These are phyloP conservation scores for Dimocarpus longan DNA, from an alignment of 345 rosid species.

Conservation along the genomic window DNA sequence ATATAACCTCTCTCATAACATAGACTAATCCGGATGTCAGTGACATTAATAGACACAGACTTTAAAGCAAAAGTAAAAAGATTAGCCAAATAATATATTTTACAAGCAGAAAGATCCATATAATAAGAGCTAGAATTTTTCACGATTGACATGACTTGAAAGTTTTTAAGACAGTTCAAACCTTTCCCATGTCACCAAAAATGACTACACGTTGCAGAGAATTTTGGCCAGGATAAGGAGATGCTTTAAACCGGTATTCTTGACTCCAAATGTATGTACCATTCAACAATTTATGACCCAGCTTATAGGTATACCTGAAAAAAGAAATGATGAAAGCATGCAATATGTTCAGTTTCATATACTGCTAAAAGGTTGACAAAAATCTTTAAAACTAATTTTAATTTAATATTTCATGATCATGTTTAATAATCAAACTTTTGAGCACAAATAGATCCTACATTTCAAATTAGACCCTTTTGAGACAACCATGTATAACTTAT, in stretches of 20 bases:
- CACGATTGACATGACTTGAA: neutral
- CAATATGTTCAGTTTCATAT: neutral
- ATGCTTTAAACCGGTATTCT: conserved; percentile 60
- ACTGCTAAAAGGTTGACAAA: neutral
- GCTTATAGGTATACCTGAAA: conserved; percentile 58
- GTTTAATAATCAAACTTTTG: neutral
- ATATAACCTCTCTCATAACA: neutral
- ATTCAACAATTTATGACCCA: conserved; percentile 56
- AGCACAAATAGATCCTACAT: neutral
- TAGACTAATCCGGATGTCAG: neutral
- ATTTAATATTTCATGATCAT: neutral
- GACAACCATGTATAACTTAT: neutral
- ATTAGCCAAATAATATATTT: neutral
- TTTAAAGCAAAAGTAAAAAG: neutral
- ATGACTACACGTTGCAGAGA: conserved; percentile 66
- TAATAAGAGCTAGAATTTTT: neutral
- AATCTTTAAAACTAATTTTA: neutral
- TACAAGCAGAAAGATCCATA: neutral
- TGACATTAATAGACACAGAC: neutral
- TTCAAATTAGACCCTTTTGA: neutral
- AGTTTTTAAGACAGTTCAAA: conserved; percentile 27
- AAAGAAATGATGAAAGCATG: neutral
- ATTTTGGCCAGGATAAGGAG: conserved; percentile 74
- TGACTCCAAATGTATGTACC: conserved; percentile 61
- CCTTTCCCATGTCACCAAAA: conserved; percentile 94